phyloP scores from a whole-genome alignment of 768 basidiomycete genomes.

The Sarcodon sp. region DNA sequence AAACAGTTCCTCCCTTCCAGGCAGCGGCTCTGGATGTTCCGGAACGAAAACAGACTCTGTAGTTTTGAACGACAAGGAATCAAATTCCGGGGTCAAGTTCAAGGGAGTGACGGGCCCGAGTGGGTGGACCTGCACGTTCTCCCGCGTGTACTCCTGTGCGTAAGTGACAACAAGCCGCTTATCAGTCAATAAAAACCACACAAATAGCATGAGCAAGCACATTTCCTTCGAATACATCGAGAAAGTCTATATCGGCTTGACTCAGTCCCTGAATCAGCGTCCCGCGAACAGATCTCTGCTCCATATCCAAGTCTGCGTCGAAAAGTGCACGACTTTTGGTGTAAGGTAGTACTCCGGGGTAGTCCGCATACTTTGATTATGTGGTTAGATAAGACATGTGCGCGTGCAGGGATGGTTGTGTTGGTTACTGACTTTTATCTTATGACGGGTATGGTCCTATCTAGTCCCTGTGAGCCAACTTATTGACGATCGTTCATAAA shows the following conservation, averaged over 20 bases:
- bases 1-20: constrained; percentile 19
- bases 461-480: neutral
- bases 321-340: constrained; percentile 34
- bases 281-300: constrained; percentile 67
- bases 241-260: constrained; percentile 39
- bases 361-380: constrained; percentile 44
- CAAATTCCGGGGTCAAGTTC: constrained; percentile 17
- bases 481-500: neutral
- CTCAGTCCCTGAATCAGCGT: constrained; percentile 68
- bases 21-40: constrained; percentile 27
- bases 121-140: constrained; percentile 39
- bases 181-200: neutral
- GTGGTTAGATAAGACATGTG: neutral
- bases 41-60: constrained; percentile 23
- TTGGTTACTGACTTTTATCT: constrained; percentile 40
- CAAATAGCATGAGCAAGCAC: constrained; percentile 25
- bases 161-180: neutral
- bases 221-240: constrained; percentile 78
- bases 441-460: constrained; percentile 73
- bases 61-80: constrained; percentile 11
- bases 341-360: constrained; percentile 71
- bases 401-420: neutral
- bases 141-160: constrained; percentile 59
- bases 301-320: constrained; percentile 30
- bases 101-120: constrained; percentile 28